Conservation (phyloP, 164 flowering plant genomes). For the Chloranthus sessilifolius region DNA sequence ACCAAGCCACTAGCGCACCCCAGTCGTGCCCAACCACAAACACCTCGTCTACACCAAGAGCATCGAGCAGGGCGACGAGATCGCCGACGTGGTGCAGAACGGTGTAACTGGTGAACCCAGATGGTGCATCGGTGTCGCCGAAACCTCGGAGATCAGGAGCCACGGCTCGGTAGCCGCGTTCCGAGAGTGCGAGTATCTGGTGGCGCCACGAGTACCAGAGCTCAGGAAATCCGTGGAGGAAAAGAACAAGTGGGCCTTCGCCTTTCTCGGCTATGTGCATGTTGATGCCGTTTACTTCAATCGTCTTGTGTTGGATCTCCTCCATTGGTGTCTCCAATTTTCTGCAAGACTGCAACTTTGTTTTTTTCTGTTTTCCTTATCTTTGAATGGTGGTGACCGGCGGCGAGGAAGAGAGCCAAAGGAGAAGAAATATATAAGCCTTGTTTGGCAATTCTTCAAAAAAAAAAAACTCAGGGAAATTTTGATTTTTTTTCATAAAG, state of each 20-base stretch:
- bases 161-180: conserved; percentile 46
- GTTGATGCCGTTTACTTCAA: conserved; percentile 32
- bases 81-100: conserved; percentile 61
- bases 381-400: too few species aligned
- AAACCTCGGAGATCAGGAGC: conserved; percentile 83
- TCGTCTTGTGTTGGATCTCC: conserved; percentile 1
- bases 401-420: too few species aligned
- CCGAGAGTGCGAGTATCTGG: conserved; percentile 32
- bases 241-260: conserved; percentile 23
- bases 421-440: too few species aligned
- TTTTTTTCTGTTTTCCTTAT: too few species aligned
- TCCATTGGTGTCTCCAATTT: too few species aligned
- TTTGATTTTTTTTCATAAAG: too few species aligned
- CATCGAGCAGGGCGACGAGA: conserved; percentile 49
- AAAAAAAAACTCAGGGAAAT: too few species aligned
- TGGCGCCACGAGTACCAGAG: conserved; percentile 41
- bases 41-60: conserved; percentile 47
- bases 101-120: conserved; percentile 33
- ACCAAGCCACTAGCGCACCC: conserved; percentile 73
- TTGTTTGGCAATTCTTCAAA: too few species aligned
- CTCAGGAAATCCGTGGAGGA: conserved; percentile 38
- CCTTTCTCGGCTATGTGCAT: conserved; percentile 37
- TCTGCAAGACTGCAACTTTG: too few species aligned
- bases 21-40: conserved; percentile 80
- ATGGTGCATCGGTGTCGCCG: conserved; percentile 74